These are phyloP conservation scores for Hypoxylon sp. DNA, from an alignment of 2,329 filamentous ascomycete genomes.

Conservation along the genomic window DNA sequence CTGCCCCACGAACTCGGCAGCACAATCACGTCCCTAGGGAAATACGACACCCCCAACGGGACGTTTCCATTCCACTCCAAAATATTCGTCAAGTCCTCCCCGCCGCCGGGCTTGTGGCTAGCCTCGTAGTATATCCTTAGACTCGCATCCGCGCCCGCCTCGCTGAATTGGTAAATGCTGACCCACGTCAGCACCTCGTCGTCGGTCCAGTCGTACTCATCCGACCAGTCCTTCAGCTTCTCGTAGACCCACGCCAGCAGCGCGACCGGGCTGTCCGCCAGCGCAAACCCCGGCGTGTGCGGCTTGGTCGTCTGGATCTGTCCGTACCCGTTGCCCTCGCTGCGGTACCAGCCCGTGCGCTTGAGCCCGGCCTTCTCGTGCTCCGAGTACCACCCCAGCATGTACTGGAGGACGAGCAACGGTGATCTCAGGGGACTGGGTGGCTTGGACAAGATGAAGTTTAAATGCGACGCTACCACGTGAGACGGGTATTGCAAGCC, in stretches of 20 bases:
- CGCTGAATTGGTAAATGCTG: slow-evolving; percentile 79
- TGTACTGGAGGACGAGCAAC: slow-evolving; percentile 66
- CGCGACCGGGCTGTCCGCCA: slow-evolving; percentile 78
- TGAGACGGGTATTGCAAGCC: slow-evolving; percentile 69
- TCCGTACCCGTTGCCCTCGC: slow-evolving; percentile 70
- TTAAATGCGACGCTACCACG: slow-evolving; percentile 71
- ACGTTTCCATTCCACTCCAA: slow-evolving; percentile 54
- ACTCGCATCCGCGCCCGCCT: slow-evolving; percentile 74
- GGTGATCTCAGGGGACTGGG: slow-evolving; percentile 67
- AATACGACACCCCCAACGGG: slow-evolving; percentile 61
- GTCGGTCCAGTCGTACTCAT: slow-evolving; percentile 79
- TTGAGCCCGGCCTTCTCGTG: slow-evolving; percentile 65
- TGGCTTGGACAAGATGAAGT: slow-evolving; percentile 64
- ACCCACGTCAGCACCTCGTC: slow-evolving; percentile 84
- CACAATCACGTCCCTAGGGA: slow-evolving; percentile 65
- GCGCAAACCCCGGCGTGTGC: slow-evolving; percentile 77
- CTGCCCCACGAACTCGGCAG: slow-evolving; percentile 65
- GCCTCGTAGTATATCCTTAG: slow-evolving; percentile 80
- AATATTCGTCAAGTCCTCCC: slow-evolving; percentile 53
- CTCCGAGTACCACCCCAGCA: slow-evolving; percentile 65
- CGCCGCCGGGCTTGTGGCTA: slow-evolving; percentile 63
- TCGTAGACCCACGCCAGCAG: slow-evolving; percentile 85
- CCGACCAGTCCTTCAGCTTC: slow-evolving; percentile 83
- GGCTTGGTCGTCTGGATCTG: slow-evolving; percentile 75
- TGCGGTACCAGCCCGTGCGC: slow-evolving; percentile 68